Conservation (phyloP, 257 asterid genomes). For the Anisodus tanguticus region DNA sequence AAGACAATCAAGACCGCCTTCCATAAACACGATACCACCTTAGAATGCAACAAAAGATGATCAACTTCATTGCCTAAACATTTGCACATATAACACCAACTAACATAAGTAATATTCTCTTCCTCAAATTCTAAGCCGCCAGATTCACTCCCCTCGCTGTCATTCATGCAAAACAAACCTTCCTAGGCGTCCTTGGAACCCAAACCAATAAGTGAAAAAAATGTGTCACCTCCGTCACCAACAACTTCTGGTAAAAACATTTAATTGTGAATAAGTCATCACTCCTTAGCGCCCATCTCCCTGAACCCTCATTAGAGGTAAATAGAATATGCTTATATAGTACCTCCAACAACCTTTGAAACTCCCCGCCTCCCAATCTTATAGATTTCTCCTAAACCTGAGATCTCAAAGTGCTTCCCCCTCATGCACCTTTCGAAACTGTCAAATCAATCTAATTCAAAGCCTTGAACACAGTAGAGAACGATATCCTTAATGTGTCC, state of each 20-base stretch:
- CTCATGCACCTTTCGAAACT: too few relatives aligned
- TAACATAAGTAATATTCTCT: slow-evolving; percentile 4
- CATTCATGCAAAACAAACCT: background rate
- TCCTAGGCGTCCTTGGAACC: background rate
- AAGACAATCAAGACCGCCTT: slow-evolving; percentile 10
- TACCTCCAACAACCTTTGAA: slow-evolving; percentile 2
- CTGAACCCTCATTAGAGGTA: background rate
- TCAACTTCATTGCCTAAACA: background rate
- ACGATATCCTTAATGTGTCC: too few relatives aligned
- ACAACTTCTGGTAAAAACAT: background rate
- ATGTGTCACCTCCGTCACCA: background rate
- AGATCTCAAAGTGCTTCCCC: background rate
- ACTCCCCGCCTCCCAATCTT: background rate
- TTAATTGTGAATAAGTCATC: background rate
- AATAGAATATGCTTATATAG: background rate
- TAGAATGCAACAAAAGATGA: background rate
- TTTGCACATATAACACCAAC: background rate
- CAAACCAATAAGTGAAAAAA: background rate
- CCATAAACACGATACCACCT: background rate
- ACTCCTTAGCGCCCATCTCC: background rate
- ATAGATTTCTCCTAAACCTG: background rate
- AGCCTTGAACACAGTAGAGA: too few relatives aligned
- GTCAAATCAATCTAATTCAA: too few relatives aligned
- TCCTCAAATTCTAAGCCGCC: background rate
- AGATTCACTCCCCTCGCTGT: background rate